Conservation (phyloP, 768 basidiomycete species). For the Cystobasidium onofrii region DNA sequence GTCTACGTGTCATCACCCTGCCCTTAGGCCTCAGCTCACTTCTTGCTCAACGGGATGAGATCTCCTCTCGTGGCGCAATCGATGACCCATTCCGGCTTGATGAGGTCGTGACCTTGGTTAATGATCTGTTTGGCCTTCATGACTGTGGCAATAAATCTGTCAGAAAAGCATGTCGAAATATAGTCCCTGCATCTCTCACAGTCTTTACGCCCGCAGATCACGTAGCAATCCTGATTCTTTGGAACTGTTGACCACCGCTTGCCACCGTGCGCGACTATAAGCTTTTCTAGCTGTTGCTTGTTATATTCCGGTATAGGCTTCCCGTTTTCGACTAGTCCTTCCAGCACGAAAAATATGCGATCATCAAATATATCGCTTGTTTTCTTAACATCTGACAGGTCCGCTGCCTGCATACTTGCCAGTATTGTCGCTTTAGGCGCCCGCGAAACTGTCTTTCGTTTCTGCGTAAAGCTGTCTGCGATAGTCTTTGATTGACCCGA, state of each 20-base stretch:
- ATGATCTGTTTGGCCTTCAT: slow-evolving; percentile 62
- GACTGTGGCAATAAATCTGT: slow-evolving; percentile 50
- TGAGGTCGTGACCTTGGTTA: slow-evolving; percentile 62
- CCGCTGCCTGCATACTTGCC: slow-evolving; percentile 25
- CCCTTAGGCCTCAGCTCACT: slow-evolving; percentile 48
- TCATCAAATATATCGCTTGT: slow-evolving; percentile 22
- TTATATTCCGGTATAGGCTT: slow-evolving; percentile 62
- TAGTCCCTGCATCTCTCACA: slow-evolving; percentile 50
- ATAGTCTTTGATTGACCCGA: slow-evolving; percentile 13
- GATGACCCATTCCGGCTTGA: slow-evolving; percentile 71
- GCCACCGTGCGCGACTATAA: slow-evolving; percentile 49
- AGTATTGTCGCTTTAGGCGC: slow-evolving; percentile 11
- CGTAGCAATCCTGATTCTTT: slow-evolving; percentile 49
- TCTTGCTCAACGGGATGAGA: slow-evolving; percentile 58
- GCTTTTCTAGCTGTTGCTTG: slow-evolving; percentile 59
- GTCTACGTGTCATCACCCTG: not conserved
- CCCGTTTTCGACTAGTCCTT: slow-evolving; percentile 7
- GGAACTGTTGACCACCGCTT: slow-evolving; percentile 36
- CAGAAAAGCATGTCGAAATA: slow-evolving; percentile 21
- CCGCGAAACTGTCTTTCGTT: slow-evolving; percentile 1
- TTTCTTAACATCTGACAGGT: slow-evolving; percentile 3
- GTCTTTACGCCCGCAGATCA: slow-evolving; percentile 59
- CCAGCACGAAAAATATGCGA: slow-evolving; percentile 17
- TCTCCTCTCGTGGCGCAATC: slow-evolving; percentile 62
- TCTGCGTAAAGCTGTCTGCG: slow-evolving; percentile 16